phyloP scores from a whole-genome alignment of 352 stramenopile species.

The Phytophthora tubulina region DNA sequence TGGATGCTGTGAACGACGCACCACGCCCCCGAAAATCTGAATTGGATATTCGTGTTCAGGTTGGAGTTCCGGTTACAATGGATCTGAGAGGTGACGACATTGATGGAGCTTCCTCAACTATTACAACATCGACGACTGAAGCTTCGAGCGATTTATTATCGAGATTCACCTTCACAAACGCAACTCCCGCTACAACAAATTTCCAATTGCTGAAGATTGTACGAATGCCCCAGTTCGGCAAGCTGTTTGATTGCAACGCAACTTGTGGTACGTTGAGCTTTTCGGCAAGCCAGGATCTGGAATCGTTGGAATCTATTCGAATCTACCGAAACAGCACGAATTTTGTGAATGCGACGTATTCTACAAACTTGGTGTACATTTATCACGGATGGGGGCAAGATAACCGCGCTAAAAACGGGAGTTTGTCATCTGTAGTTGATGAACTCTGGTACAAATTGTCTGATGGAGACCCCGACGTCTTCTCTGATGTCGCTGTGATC shows the following conservation, averaged over 20 bases:
- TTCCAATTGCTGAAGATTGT: conserved; percentile 52
- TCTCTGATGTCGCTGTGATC: conserved; percentile 37
- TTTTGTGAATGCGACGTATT: conserved; percentile 40
- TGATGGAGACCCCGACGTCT: conserved; percentile 43
- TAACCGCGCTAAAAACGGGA: neutral
- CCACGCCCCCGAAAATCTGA: conserved; percentile 38
- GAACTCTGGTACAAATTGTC: conserved; percentile 64
- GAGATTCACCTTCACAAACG: conserved; percentile 30
- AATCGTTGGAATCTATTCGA: conserved; percentile 10
- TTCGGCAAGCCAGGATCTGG: neutral
- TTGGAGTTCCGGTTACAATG: conserved; percentile 37
- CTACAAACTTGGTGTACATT: conserved; percentile 63
- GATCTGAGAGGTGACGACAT: conserved; percentile 52
- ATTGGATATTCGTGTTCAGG: conserved; percentile 34
- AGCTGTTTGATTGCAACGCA: conserved; percentile 63
- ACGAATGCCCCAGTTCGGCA: conserved; percentile 59
- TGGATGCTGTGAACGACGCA: conserved; percentile 59
- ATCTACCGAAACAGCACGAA: conserved; percentile 33
- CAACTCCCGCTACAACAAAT: neutral
- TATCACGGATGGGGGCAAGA: conserved; percentile 45
- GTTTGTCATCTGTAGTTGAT: conserved; percentile 38
- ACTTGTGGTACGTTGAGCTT: conserved; percentile 16
- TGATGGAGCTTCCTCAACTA: conserved; percentile 33
- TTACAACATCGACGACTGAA: neutral
- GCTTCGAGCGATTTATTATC: conserved; percentile 25